These are phyloP conservation scores for Aspergillus aculeatus DNA, from an alignment of 2,329 filamentous ascomycete genomes.

Conservation along the genomic window DNA sequence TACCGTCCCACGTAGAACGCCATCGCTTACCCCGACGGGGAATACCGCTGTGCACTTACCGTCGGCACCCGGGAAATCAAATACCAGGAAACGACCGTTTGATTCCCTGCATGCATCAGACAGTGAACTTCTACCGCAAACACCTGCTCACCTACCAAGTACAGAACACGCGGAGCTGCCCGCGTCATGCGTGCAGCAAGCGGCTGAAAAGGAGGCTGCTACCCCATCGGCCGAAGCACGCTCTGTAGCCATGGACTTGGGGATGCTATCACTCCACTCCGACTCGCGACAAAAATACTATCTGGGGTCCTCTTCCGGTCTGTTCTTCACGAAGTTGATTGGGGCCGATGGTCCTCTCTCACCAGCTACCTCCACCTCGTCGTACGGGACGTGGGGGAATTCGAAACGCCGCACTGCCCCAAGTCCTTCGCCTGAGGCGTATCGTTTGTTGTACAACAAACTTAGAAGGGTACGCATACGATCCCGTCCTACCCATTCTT, in stretches of 20 bases:
- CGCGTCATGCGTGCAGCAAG: background rate
- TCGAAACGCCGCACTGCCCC: background rate
- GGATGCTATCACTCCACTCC: constrained; percentile 40
- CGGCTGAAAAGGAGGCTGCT: background rate
- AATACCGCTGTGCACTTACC: background rate
- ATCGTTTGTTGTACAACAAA: constrained; percentile 12
- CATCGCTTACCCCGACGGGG: background rate
- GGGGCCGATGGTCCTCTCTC: constrained; percentile 13
- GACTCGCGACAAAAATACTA: constrained; percentile 41
- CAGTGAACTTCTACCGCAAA: constrained; percentile 9
- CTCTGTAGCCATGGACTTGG: constrained; percentile 37
- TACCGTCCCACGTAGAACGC: background rate
- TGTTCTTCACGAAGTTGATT: constrained; percentile 34
- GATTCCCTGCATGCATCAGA: constrained; percentile 17
- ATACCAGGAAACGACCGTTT: constrained; percentile 14
- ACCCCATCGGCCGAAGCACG: constrained; percentile 24
- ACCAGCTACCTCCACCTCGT: background rate
- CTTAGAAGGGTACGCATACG: constrained; percentile 7
- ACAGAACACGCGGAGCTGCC: background rate
- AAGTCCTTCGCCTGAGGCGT: background rate
- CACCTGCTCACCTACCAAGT: background rate
- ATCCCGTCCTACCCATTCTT: too few species aligned
- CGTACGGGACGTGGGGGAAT: background rate
- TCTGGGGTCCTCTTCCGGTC: constrained; percentile 39
- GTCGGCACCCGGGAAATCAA: background rate